Percentiles rank a stretch among this genome's conserved stretches.
These are phyloP conservation scores for Aspergillus pseudotamarii DNA, from an alignment of 2,329 filamentous ascomycete genomes.

Conservation along the genomic window DNA sequence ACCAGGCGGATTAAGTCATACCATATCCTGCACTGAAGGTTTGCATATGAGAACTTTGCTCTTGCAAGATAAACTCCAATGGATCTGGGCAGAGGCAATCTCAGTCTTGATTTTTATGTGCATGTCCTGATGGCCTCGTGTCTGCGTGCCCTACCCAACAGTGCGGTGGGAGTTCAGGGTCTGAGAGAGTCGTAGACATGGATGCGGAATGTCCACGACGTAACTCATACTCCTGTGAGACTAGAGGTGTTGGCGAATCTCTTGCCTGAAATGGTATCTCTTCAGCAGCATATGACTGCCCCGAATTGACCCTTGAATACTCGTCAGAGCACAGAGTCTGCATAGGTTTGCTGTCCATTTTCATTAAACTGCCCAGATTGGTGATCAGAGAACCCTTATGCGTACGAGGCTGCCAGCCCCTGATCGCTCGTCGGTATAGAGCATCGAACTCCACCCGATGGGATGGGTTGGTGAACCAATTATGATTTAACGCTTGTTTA, in stretches of 20 bases:
- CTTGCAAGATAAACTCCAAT: not conserved
- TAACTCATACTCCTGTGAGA: not conserved
- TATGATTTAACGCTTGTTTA: constrained; percentile 55
- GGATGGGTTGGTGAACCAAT: constrained; percentile 59
- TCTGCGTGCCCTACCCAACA: not conserved
- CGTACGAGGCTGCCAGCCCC: constrained; percentile 53
- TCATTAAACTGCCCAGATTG: constrained; percentile 5
- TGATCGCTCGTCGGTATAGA: constrained; percentile 53
- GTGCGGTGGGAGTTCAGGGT: constrained; percentile 25
- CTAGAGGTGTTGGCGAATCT: not conserved
- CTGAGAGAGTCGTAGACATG: constrained; percentile 27
- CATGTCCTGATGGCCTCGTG: not conserved
- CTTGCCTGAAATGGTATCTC: not conserved
- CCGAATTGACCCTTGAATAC: not conserved
- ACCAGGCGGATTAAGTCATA: not conserved
- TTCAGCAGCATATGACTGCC: not conserved
- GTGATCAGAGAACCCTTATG: constrained; percentile 15
- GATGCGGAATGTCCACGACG: not conserved
- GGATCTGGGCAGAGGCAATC: not conserved
- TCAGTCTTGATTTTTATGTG: not conserved
- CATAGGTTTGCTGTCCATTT: not conserved
- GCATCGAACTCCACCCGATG: constrained; percentile 52
- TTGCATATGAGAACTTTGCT: not conserved
- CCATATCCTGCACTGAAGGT: not conserved
- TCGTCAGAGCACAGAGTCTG: not conserved